Evolutionary conservation across 1,284 basidiomycete genomes (phyloP), one percentile per base, ranked within the genome.

Genomic region (Malassezia caprae): DNA sequence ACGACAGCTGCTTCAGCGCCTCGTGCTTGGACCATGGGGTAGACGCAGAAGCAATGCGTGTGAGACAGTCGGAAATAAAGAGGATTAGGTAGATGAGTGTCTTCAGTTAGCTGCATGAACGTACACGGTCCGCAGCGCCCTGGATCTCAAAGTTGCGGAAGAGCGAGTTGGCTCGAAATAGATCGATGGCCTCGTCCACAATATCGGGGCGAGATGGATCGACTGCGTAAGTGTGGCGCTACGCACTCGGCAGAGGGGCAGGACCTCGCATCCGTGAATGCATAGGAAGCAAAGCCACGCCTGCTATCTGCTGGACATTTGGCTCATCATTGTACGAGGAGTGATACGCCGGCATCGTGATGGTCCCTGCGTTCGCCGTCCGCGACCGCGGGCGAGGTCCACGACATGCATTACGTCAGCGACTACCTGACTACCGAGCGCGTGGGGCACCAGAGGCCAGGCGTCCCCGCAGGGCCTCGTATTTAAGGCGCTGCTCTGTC

Each of bases 131-230:
- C 44, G 91, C 93, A 49, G 88, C 86, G 24, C 94, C 72, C 78
- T 96, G 96, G 83, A 99, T 98, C 80, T 99, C 94, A 75, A 98
- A 99, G 80, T 98, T 98, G 72, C 94, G 86, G 79, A 99, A 99
- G 60, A 99, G 85, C 43, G 90, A 94, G 78, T 99, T 99, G 73
- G 94, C 91, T 48, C 94, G 86, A 79, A 99, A 99, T 55, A 98
- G 84, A 78, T 96, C 89, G 51, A 99, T 80, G 3, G 90, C 85
- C 78, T 99, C 94, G 76, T 96, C 91, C 64, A 98, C 82, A 67
- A 98, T 90, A 76, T 99, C 94, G 37, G 83, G 81, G 60, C 84
- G 79, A 11, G 82, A 81, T 0, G 84, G 80, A 75, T 93, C 88
- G 63, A 86, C 88, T 79, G 59, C 24, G 39, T 51, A 19, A 34